Base-by-base conservation (phyloP, 208 protist genomes). In the Novymonas esmeraldas region DNA sequence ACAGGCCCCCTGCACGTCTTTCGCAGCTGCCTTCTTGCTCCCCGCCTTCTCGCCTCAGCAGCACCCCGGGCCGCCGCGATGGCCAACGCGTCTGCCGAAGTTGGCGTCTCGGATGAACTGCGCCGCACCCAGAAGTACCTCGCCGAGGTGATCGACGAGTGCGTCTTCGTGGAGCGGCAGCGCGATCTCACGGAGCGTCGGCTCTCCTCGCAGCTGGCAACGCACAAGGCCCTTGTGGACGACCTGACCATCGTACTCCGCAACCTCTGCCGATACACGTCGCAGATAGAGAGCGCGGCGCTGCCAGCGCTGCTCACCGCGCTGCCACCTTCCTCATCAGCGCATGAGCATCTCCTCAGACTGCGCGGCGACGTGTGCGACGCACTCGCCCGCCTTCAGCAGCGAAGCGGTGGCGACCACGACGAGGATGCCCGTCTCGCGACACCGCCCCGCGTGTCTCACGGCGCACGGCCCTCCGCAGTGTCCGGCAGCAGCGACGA, bases 81-180 rank as follows among this genome's bases (percentile, higher is more conserved):
- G 42, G 44, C 44, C 31, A 39, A 46, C 57, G 38, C 34, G 6
- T 46, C 44, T 6, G 10, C 39, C 34, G 26, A n/a, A n/a, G n/a
- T n/a, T n/a, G n/a, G 31, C 13, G 9, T 24, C 28, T 60, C 42
- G 2, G 64, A 76, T 34, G 70, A 72, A 28, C 50, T 81, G 42
- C 54, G 41, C 29, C 85, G 63, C 58, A 66, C 73, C 13, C 75
- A 85, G 52, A 62, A 77, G 42, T 79, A 81, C 38, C 68, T 93
- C 0, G 81, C 79, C 0, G 87, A 93, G 52, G 81, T 93, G 0
- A 85, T 93, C 59, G 87, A 93, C 70, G 87, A 93, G 61, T 89
- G 79, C 59, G 76, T 93, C 20, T 88, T 88, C 39, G 73, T 83
- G 10, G 87, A 93, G 64, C 63, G 64, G n/a, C 83, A 93, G 65